Evolutionary conservation across 2,329 filamentous ascomycete genomes (phyloP), one percentile per base, ranked within the genome.

Genomic region (Cladosporium sp.): DNA sequence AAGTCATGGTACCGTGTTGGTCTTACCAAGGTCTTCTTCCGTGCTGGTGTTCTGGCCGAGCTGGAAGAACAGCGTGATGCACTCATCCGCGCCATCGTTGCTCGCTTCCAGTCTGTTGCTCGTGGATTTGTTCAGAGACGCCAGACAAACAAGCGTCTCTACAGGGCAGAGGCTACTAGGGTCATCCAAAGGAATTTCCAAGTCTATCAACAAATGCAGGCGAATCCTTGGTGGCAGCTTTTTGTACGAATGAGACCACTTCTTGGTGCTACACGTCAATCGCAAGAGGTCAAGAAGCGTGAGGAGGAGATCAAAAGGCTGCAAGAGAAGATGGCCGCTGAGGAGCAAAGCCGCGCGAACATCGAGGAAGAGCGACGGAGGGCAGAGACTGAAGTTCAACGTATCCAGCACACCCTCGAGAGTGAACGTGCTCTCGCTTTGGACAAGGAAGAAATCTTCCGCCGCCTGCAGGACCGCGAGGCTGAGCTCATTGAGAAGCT

Each of bases 391-490:
- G 94, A 99, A 69, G 88, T 97, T 68, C 84, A 92, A 65, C 87
- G 89, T 34, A 90, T 97, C 49, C 92, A 97, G 71, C 91, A 97
- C 67, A 96, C 90, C 0, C 81, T 99, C 1, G 95, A 99, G 73
- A 96, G 92, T 65, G 95, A 99, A 74, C 86, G 94, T 51, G 90
- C 93, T n/a, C 81, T 99, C 42, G 94, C 94, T 1, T 79, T 99
- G 5, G 94, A 99, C 75, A 99, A 99, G 72, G 95, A 99, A 71
- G 94, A 99, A 69, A 99, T 99, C 61, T 99, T 97, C 80, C 95
- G 93, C 71, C 86, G 95, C n/a, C 80, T 99, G 20, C 94, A 97
- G 70, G 79, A 88, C 55, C 88, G 94, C n/a, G 94, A 99, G 74
- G 83, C 86, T 11, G 93, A 99, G 71, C 82, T 99, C 3, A 90